phyloP scores from a whole-genome alignment of 1,284 basidiomycete species.

The Heterobasidion annosum region DNA sequence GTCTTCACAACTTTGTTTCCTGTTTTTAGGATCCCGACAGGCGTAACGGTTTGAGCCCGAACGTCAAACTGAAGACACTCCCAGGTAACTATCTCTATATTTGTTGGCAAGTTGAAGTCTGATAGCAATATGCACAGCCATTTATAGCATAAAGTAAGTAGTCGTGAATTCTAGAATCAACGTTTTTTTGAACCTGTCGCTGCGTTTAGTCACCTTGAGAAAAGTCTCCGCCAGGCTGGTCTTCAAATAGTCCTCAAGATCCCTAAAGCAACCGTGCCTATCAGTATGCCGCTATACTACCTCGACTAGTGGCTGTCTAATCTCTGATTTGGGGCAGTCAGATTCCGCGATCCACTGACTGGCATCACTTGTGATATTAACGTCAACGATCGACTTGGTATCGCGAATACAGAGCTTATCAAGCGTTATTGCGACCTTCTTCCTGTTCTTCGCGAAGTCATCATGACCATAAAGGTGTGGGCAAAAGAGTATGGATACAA shows the following conservation, averaged over 20 bases:
- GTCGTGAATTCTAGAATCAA: background rate
- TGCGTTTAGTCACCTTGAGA: conserved; percentile 21
- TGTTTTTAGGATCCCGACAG: conserved; percentile 27
- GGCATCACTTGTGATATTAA: conserved; percentile 44
- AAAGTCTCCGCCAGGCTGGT: conserved; percentile 20
- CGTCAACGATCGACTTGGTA: conserved; percentile 47
- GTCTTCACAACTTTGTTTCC: background rate
- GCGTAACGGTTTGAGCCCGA: conserved; percentile 24
- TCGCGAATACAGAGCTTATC: conserved; percentile 41
- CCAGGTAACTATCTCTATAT: conserved; percentile 20
- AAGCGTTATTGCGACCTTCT: conserved; percentile 33
- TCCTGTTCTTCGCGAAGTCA: conserved; percentile 30
- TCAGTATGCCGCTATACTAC: conserved; percentile 25
- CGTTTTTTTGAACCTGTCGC: background rate
- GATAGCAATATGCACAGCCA: background rate
- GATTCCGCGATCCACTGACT: conserved; percentile 35
- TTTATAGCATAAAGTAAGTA: conserved; percentile 10
- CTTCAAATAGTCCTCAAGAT: conserved; percentile 27
- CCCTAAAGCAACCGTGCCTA: conserved; percentile 37
- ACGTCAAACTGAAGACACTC: conserved; percentile 12
- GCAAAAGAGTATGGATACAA: conserved; percentile 41
- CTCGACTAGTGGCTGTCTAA: background rate
- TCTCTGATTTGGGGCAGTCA: conserved; percentile 28
- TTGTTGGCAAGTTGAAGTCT: background rate
- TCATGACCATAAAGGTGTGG: conserved; percentile 44